Conservation (phyloP, 2,329 filamentous ascomycete genomes). For the Colletotrichum sp. region DNA sequence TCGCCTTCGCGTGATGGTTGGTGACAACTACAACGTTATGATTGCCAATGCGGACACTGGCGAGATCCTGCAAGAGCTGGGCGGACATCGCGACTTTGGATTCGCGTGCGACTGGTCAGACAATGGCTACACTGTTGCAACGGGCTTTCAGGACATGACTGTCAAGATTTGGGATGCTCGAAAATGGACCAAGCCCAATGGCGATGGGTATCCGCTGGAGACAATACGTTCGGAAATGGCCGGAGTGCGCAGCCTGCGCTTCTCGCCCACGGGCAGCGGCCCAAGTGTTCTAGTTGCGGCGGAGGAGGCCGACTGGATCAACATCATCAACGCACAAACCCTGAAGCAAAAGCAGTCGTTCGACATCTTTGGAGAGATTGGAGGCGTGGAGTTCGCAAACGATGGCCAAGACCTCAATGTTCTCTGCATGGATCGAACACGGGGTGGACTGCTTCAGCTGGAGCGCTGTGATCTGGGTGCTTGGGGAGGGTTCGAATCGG, state of each 20-base stretch:
- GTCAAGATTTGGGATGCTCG: conserved; percentile 80
- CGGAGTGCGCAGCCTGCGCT: conserved; percentile 71
- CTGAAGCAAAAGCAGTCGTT: conserved; percentile 71
- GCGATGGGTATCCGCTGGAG: conserved; percentile 50
- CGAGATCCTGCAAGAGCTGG: conserved; percentile 58
- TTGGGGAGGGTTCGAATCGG: not conserved
- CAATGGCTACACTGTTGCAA: conserved; percentile 77
- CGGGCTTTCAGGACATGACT: conserved; percentile 76
- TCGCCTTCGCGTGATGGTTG: conserved; percentile 74
- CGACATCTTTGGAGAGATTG: conserved; percentile 78
- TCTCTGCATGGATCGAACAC: conserved; percentile 67
- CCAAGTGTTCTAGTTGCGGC: conserved; percentile 71
- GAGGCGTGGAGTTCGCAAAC: conserved; percentile 69
- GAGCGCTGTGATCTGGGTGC: conserved; percentile 50
- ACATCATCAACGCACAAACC: conserved; percentile 70
- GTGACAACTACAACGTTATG: conserved; percentile 68
- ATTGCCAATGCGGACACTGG: conserved; percentile 75
- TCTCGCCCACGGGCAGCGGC: conserved; percentile 74
- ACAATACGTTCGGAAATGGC: conserved; percentile 70
- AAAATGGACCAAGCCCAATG: conserved; percentile 64
- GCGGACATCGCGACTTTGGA: conserved; percentile 71
- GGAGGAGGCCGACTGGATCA: conserved; percentile 77
- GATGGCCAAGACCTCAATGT: conserved; percentile 72
- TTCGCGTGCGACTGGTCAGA: conserved; percentile 84
- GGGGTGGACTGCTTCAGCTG: conserved; percentile 71